Conservation (phyloP, 805 yeast genomes). For the Monosporozyma aerobia region DNA sequence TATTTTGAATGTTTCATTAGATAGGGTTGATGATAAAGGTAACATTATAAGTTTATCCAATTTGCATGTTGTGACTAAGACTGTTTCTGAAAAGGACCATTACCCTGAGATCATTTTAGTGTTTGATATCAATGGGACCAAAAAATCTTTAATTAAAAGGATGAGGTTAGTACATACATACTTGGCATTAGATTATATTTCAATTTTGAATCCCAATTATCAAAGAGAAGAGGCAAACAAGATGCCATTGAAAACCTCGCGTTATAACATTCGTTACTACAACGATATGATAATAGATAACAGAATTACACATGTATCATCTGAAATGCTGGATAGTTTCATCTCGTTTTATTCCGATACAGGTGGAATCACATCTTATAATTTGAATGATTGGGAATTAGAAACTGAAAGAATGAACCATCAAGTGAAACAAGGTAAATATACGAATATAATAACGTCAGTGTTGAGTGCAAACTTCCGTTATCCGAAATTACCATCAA, state of each 20-base stretch:
- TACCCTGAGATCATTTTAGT: slow-evolving; percentile 23
- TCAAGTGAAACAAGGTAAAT: slow-evolving; percentile 18
- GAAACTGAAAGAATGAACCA: slow-evolving; percentile 18
- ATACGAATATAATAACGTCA: slow-evolving; percentile 23
- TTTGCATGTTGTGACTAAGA: slow-evolving; percentile 22
- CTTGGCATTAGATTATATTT: slow-evolving; percentile 17
- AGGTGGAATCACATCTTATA: slow-evolving; percentile 18
- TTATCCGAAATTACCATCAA: slow-evolving; percentile 17
- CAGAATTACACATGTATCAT: slow-evolving; percentile 14
- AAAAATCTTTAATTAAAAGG: slow-evolving; percentile 21
- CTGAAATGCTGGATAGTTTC: slow-evolving; percentile 24
- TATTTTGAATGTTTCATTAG: slow-evolving; percentile 18
- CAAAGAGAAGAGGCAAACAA: background rate
- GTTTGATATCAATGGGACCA: slow-evolving; percentile 18
- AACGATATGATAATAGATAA: slow-evolving; percentile 12
- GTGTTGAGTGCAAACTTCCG: slow-evolving; percentile 24
- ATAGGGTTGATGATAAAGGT: slow-evolving; percentile 17
- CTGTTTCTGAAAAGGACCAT: slow-evolving; percentile 21
- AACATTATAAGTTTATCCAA: slow-evolving; percentile 15
- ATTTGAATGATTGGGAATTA: slow-evolving; percentile 21
- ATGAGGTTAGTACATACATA: slow-evolving; percentile 15
- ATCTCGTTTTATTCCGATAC: slow-evolving; percentile 19
- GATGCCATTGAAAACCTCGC: slow-evolving; percentile 12
- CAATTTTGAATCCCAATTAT: slow-evolving; percentile 10
- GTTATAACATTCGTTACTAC: slow-evolving; percentile 11